Conservation (phyloP, 441 rosid genomes). For the Adansonia rubrostipa region DNA sequence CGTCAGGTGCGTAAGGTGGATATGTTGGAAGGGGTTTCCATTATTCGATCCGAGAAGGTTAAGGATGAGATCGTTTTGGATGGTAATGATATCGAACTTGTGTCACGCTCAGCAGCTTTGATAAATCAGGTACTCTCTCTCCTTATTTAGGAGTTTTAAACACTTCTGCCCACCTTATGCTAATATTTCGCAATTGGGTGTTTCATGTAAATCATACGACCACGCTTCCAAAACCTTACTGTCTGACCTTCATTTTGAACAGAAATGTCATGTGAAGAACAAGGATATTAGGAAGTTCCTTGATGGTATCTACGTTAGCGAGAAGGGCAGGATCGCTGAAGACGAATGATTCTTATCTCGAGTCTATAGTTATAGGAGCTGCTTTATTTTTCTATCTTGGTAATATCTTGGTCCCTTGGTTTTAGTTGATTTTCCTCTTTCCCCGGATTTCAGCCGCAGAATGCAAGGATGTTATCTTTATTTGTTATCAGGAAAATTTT, state of each 20-base stretch:
- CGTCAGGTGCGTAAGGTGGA: conserved; percentile 85
- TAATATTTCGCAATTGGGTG: not conserved
- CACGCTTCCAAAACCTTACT: not conserved
- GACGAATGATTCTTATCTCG: conserved; percentile 42
- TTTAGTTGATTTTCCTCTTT: not conserved
- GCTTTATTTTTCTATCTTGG: not conserved
- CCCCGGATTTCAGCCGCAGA: not conserved
- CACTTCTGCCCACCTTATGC: not conserved
- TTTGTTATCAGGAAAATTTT: not conserved
- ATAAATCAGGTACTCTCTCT: conserved; percentile 68
- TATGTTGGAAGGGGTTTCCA: conserved; percentile 77
- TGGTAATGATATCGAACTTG: conserved; percentile 77
- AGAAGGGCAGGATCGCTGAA: conserved; percentile 58
- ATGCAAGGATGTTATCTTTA: conserved; percentile 3
- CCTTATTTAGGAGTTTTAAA: not conserved
- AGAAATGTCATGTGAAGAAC: conserved; percentile 95
- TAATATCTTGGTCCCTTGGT: not conserved
- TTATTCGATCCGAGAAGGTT: conserved; percentile 80
- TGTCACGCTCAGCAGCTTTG: conserved; percentile 78
- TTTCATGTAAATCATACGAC: not conserved
- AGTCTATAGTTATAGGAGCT: not conserved
- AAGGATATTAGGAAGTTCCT: conserved; percentile 87
- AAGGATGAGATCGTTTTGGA: conserved; percentile 77
- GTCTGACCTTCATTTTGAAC: conserved; percentile 13
- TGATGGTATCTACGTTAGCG: conserved; percentile 76